Evolutionary conservation across 768 basidiomycete genomes (phyloP).

Genomic region (Peribolospora kevripleyi): DNA sequence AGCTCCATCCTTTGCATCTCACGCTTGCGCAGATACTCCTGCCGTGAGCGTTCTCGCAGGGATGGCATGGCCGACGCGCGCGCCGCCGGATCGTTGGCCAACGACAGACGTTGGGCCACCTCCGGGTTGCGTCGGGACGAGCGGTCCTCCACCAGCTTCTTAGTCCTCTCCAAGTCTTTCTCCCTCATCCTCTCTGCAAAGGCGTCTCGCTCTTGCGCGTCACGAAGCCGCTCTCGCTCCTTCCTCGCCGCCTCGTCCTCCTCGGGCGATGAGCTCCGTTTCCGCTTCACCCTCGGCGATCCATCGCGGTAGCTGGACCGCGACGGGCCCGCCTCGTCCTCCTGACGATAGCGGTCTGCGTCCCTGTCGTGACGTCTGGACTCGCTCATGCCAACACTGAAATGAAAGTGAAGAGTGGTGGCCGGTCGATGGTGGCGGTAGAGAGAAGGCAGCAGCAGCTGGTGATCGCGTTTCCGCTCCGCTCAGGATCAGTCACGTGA

Average conservation of each 20-base stretch:
- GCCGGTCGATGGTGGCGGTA: no score
- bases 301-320: neutral
- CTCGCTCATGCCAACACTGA: no score
- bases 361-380: no score
- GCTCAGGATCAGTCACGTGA: no score
- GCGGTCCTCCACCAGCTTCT: constrained; percentile 75
- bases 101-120: constrained; percentile 47
- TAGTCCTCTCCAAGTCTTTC: constrained; percentile 60
- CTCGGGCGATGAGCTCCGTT: constrained; percentile 13
- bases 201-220: constrained; percentile 67
- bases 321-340: neutral
- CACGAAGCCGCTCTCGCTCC: constrained; percentile 52
- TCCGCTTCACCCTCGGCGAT: constrained; percentile 16
- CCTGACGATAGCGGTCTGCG: no score
- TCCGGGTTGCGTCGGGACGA: constrained; percentile 51
- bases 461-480: no score
- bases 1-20: constrained; percentile 91
- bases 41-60: constrained; percentile 64
- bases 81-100: constrained; percentile 48
- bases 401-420: no score
- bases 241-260: constrained; percentile 49
- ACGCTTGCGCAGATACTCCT: constrained; percentile 88
- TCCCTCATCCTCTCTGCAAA: constrained; percentile 70
- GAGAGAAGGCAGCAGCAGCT: no score
- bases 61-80: constrained; percentile 36